phyloP scores from a whole-genome alignment of 495 filamentous ascomycete genomes.

The Platismatia glauca region DNA sequence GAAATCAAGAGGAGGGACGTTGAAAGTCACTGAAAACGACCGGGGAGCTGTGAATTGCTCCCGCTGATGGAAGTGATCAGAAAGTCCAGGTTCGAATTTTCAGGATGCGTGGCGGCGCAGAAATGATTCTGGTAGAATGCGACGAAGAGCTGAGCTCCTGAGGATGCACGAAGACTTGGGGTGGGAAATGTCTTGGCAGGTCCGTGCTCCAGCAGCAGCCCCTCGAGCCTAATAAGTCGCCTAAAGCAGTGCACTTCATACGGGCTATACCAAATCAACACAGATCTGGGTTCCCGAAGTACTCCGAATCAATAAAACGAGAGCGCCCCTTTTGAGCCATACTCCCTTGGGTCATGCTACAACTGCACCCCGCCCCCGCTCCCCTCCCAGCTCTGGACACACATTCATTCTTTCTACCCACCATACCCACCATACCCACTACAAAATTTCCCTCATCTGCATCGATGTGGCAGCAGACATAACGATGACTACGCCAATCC shows the following conservation, averaged over 20 bases:
- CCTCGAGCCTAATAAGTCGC: no score
- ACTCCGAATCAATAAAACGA: no score
- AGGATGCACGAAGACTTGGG: no score
- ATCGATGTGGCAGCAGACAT: not conserved
- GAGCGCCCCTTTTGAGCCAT: no score
- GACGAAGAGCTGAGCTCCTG: not conserved
- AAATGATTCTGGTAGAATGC: not conserved
- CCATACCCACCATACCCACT: no score
- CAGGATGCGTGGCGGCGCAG: not conserved
- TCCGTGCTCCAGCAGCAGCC: no score
- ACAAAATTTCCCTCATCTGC: not conserved
- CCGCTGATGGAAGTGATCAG: not conserved
- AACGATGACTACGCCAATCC: constrained; percentile 43
- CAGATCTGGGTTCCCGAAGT: not conserved
- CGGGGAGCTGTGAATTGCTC: not conserved
- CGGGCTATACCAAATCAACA: not conserved
- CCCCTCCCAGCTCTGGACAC: not conserved
- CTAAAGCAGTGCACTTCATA: not conserved
- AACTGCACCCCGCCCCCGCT: not conserved
- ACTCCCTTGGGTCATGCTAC: not conserved
- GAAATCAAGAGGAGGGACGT: constrained; percentile 48
- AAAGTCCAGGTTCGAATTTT: not conserved
- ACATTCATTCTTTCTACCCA: not conserved
- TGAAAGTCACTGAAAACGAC: not conserved
- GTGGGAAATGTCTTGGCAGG: not conserved